Base-by-base conservation (phyloP, 2,329 filamentous ascomycete species). In the Pyricularia sp. region DNA sequence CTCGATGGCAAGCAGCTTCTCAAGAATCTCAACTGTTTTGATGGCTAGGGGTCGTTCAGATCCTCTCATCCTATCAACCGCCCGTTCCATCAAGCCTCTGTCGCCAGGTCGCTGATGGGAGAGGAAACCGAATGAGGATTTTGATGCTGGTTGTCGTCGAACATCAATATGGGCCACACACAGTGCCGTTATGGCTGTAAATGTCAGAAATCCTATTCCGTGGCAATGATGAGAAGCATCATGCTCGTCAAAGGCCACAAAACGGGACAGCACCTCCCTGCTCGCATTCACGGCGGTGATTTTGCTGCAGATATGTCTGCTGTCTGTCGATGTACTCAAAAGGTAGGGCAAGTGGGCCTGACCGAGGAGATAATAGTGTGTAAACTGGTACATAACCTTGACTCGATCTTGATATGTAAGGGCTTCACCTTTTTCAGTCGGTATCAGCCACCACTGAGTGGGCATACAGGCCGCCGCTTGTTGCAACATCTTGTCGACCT, bases 321-420 rank as follows among this genome's bases (percentile, higher is more conserved):
- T 71, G 30, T 49, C 22, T 19, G 5, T 65, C 64, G 3, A 72
- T 70, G 7, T 72, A 1, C 70, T 70, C 4, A 80, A 70, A 67
- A 82, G 72, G 65, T 78, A 78, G 1, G 80, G 80, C 2, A 81
- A 68, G 68, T 82, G 79, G 5, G 80, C 72, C 63, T 77, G 78
- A 2, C 73, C 71, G 10, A 81, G 68, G 8, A 81, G 68, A 61
- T 79, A 74, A 65, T 78, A 76, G 64, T 81, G 75, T 7, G 72
- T 70, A 44, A 81, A 72, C 31, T 81, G 79, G 62, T 74, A 70
- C 67, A 77, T 74, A 1, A 79, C 59, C 2, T 76, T 76, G n/a
- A 75, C 62, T 5, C 12, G 55, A 26, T 59, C 22, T 26, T 28
- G 55, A 26, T 59, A 59, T 6, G 55, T 5, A 24, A 59, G 55